Base-by-base conservation (phyloP, 2,329 filamentous ascomycete species). In the Fusarium tricinctum region DNA sequence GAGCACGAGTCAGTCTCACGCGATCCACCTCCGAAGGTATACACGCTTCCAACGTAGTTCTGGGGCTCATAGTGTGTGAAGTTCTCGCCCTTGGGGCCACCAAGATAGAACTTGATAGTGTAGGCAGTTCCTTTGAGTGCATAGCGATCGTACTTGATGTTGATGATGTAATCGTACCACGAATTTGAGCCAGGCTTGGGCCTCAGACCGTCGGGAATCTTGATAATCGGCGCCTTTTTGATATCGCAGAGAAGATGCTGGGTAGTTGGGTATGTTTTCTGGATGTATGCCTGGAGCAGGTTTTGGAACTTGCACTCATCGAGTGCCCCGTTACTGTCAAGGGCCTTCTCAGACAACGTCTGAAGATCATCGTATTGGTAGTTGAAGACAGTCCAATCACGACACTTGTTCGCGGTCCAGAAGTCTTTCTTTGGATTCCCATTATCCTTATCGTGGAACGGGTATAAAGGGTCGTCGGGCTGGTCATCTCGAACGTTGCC, bases 371-470 rank as follows among this genome's bases (percentile, higher is more conserved):
- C 49, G 2, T 52, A 52, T 0, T 43, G 49, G 28, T 52, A 52
- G 26, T 42, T 42, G 8, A 51, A 32, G 2, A 32, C 38, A 9
- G 48, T 51, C 48, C 48, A 51, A 22, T 51, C 48, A 6, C 48
- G 48, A 14, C 35, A 42, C 6, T 42, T 40, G 4, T 12, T 8
- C 10, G 46, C 46, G 3, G 33, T 49, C 46, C 46, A 49, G 15
- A 49, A 17, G 22, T 49, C 46, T 4, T 26, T 49, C 4, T 19
- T 9, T 12, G 46, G 46, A 3, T 39, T 17, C 2, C 22, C 32
- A 15, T 39, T 17, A 7, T 38, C 22, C 7, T 20, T 39, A 17
- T 49, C 47, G 10, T 42, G 49, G 26, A 52, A 43, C 10, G 38
- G 49, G 38, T 33, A 32, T 0, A 52, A 19, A 19, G 4, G 15